Conservation (phyloP, 441 rosid species). For the Macaranga tanarius region DNA sequence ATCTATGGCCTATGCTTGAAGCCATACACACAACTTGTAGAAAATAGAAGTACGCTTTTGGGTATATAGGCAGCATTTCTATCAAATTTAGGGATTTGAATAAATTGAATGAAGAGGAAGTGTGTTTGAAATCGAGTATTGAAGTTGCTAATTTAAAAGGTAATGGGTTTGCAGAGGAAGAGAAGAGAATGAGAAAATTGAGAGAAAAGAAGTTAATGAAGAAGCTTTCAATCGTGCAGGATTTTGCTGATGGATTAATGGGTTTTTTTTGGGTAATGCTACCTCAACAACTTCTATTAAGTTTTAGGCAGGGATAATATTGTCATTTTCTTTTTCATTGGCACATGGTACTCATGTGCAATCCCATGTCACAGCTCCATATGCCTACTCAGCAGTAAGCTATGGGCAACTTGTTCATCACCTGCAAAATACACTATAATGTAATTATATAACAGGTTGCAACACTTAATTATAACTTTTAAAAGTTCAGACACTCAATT, state of each 20-base stretch:
- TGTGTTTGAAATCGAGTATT: conserved; percentile 49
- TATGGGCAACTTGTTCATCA: too few relatives aligned
- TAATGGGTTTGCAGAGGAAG: conserved; percentile 39
- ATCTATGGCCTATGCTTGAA: not conserved
- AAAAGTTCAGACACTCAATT: too few relatives aligned
- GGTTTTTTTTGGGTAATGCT: too few relatives aligned
- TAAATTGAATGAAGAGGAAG: conserved; percentile 50
- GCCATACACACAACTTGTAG: not conserved
- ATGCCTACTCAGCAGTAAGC: too few relatives aligned
- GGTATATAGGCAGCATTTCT: conserved; percentile 66
- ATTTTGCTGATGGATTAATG: conserved; percentile 84
- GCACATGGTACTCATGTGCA: too few relatives aligned
- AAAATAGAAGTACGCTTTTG: conserved; percentile 22
- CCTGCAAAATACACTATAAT: too few relatives aligned
- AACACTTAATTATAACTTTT: too few relatives aligned
- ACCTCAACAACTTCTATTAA: too few relatives aligned
- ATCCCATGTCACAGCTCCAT: too few relatives aligned
- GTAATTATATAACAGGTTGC: too few relatives aligned
- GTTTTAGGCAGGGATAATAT: too few relatives aligned
- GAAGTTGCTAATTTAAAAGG: conserved; percentile 59
- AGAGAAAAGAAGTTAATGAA: conserved; percentile 71
- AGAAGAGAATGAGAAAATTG: conserved; percentile 49
- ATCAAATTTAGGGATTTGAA: conserved; percentile 74
- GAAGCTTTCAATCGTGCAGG: conserved; percentile 72
- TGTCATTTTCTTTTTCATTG: too few relatives aligned